Percentiles rank a stretch among this genome's conserved stretches.
phyloP scores from a whole-genome alignment of 108 stramenopile species.

The Asterionellopsis glacialis region DNA sequence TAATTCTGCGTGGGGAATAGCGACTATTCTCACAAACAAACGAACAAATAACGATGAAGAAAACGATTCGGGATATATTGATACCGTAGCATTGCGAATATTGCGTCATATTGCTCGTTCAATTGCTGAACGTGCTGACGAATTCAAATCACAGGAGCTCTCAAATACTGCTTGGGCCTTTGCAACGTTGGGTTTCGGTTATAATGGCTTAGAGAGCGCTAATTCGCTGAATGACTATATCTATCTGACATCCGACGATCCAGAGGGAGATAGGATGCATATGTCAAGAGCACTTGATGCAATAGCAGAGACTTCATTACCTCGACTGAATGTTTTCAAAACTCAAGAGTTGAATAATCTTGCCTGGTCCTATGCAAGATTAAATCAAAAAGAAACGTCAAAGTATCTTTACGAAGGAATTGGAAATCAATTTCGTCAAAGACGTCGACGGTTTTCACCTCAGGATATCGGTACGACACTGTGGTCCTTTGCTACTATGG shows the following conservation, averaged over 20 bases:
- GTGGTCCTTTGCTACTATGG: slow-evolving; percentile 69
- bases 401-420: slow-evolving; percentile 24
- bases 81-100: slow-evolving; percentile 50
- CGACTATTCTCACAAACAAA: slow-evolving; percentile 60
- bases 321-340: slow-evolving; percentile 42
- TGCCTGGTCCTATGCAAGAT: slow-evolving; percentile 64
- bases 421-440: slow-evolving; percentile 35
- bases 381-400: slow-evolving; percentile 35
- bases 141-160: slow-evolving; percentile 72
- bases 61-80: slow-evolving; percentile 20
- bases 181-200: slow-evolving; percentile 76
- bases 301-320: slow-evolving; percentile 33
- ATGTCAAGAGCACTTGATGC: slow-evolving; percentile 34
- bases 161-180: slow-evolving; percentile 63
- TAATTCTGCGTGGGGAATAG: slow-evolving; percentile 73
- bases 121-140: slow-evolving; percentile 23
- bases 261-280: slow-evolving; percentile 40
- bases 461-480: slow-evolving; percentile 69
- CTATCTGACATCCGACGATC: slow-evolving; percentile 46
- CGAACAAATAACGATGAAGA: slow-evolving; percentile 5
- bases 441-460: slow-evolving; percentile 34
- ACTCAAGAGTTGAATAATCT: slow-evolving; percentile 81
- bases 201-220: slow-evolving; percentile 19
- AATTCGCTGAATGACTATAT: slow-evolving; percentile 56
- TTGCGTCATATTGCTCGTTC: slow-evolving; percentile 47